Conservation (phyloP, 148 eudicot species). For the Vaccinium myrtillus region DNA sequence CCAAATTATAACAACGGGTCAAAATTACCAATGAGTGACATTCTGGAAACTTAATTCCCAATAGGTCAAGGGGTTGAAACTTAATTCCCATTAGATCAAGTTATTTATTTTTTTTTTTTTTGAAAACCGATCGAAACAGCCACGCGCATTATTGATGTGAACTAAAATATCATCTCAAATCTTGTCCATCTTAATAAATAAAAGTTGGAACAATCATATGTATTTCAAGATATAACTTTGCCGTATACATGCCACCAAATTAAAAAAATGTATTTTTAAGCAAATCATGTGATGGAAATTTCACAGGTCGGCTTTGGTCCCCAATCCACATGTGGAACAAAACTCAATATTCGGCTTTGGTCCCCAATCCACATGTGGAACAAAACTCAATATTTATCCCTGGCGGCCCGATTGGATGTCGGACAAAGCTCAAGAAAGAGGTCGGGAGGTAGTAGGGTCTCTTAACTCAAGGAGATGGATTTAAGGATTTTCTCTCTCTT, state of each 20-base stretch:
- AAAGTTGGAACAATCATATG: conserved; percentile 6
- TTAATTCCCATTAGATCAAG: too few species aligned
- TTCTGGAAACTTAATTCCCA: too few species aligned
- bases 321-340: neutral
- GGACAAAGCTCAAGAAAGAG: neutral
- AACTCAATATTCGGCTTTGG: neutral
- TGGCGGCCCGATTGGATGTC: too few species aligned
- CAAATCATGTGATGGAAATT: conserved; percentile 3
- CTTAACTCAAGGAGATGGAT: too few species aligned
- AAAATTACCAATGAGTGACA: too few species aligned
- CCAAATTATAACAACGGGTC: neutral
- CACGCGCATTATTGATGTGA: neutral
- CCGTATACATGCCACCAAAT: neutral
- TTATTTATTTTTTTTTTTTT: too few species aligned
- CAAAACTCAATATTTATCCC: neutral
- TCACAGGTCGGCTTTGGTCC: neutral
- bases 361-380: neutral
- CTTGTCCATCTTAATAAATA: neutral
- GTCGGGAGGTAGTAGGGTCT: neutral
- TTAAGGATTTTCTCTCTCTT: too few species aligned
- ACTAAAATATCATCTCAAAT: neutral
- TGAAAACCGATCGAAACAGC: too few species aligned
- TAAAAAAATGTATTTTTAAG: neutral
- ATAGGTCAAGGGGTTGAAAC: too few species aligned
- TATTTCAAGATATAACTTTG: conserved; percentile 3